phyloP scores from a whole-genome alignment of 1,284 basidiomycete genomes.

The Kalmanozyma brasiliensis region DNA sequence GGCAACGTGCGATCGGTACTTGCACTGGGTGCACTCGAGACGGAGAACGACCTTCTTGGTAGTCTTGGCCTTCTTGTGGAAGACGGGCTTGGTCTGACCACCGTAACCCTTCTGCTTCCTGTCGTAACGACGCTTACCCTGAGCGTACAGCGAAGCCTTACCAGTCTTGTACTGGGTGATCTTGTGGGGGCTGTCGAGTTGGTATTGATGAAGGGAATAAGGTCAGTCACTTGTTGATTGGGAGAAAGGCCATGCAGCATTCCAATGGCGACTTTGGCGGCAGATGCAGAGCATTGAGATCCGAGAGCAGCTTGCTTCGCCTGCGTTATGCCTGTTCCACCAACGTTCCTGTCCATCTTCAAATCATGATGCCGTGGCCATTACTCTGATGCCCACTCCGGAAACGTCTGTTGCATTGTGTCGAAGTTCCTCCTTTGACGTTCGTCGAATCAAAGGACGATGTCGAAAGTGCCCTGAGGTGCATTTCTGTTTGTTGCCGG shows the following conservation, averaged over 20 bases:
- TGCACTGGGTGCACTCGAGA: constrained; percentile 97
- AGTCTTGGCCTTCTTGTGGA: constrained; percentile 92
- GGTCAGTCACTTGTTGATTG: constrained; percentile 6
- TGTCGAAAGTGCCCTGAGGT: too few relatives aligned
- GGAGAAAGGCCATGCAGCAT: background rate
- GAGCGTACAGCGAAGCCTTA: constrained; percentile 73
- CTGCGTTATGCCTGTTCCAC: too few relatives aligned
- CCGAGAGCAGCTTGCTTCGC: too few relatives aligned
- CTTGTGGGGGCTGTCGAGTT: constrained; percentile 63
- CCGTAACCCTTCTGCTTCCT: constrained; percentile 97
- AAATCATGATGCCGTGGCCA: too few relatives aligned
- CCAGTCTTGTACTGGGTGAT: constrained; percentile 69
- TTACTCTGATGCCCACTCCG: too few relatives aligned
- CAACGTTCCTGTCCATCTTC: too few relatives aligned
- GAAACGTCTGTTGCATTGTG: too few relatives aligned
- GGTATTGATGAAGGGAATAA: background rate
- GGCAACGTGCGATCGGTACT: constrained; percentile 81
- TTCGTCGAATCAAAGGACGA: too few relatives aligned
- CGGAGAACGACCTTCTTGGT: constrained; percentile 99
- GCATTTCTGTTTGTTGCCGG: too few relatives aligned
- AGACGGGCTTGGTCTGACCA: constrained; percentile 99
- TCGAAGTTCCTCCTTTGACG: too few relatives aligned
- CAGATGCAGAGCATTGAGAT: too few relatives aligned
- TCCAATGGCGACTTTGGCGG: too few relatives aligned
- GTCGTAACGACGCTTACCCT: constrained; percentile 99